Conservation (phyloP, 2,329 filamentous ascomycete species). For the Calonectria montana region DNA sequence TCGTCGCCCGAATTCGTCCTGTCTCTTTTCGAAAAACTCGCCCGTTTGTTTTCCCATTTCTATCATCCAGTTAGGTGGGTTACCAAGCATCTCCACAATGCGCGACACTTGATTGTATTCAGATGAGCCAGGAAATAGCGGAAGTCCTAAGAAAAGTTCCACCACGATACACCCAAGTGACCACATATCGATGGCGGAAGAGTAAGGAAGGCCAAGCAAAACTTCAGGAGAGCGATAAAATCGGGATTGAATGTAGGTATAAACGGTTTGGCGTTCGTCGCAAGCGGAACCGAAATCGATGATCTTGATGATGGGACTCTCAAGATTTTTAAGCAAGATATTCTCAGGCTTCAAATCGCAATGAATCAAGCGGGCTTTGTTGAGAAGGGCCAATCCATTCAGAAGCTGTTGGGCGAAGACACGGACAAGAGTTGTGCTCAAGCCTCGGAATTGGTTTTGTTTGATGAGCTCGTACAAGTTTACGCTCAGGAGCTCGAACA, state of each 20-base stretch:
- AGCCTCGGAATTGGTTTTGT: constrained; percentile 97
- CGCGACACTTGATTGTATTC: constrained; percentile 98
- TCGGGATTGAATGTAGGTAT: constrained; percentile 98
- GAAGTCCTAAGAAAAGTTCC: constrained; percentile 93
- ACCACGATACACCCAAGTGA: constrained; percentile 98
- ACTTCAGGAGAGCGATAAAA: constrained; percentile 99
- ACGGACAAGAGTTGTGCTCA: constrained; percentile 95
- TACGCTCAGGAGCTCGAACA: constrained; percentile 96
- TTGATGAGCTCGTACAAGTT: constrained; percentile 99
- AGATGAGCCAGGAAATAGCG: constrained; percentile 94
- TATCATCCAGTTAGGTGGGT: constrained; percentile 98
- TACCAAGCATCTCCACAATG: constrained; percentile 97
- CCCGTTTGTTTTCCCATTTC: constrained; percentile 98
- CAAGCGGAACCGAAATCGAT: constrained; percentile 99
- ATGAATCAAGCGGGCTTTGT: constrained; percentile 96
- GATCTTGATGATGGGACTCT: constrained; percentile 99
- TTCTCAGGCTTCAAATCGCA: constrained; percentile 99
- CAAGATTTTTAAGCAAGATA: constrained; percentile 95
- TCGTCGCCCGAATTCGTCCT: constrained; percentile 91
- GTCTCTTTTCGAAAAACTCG: constrained; percentile 94
- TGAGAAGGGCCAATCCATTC: constrained; percentile 90
- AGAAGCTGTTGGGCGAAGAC: constrained; percentile 98
- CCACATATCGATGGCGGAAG: constrained; percentile 99
- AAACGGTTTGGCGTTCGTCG: constrained; percentile 97
- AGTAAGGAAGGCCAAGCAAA: constrained; percentile 93